Evolutionary conservation across 805 yeast species (phyloP).

Genomic region (Limtongia smithiae): DNA sequence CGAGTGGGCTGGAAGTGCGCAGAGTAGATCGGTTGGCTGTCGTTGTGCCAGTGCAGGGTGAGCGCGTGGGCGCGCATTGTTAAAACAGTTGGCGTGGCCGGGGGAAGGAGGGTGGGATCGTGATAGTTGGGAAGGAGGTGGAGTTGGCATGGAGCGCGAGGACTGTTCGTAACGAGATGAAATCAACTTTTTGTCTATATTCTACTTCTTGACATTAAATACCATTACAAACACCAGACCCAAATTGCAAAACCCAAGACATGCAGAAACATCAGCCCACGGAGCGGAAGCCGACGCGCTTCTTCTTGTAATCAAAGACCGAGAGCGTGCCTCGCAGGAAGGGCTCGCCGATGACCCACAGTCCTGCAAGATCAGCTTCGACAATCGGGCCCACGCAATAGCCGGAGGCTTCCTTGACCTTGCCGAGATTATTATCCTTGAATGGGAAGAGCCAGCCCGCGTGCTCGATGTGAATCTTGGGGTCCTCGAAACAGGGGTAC

Average conservation of each 20-base stretch:
- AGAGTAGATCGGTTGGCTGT: conserved; percentile 42
- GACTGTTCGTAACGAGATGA: no score
- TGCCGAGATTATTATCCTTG: conserved; percentile 21
- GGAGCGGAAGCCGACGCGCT: conserved; percentile 20
- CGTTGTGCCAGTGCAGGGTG: conserved; percentile 44
- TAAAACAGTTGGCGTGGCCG: neutral
- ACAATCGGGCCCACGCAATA: conserved; percentile 27
- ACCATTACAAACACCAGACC: no score
- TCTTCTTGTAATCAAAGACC: conserved; percentile 21
- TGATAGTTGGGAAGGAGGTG: no score
- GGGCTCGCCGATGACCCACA: conserved; percentile 29
- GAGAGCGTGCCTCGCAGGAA: conserved; percentile 21
- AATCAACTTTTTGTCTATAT: no score
- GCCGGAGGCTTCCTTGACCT: conserved; percentile 27
- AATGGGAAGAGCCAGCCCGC: conserved; percentile 28
- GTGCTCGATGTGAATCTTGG: conserved; percentile 25
- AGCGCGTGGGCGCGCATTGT: conserved; percentile 39
- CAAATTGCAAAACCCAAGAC: no score
- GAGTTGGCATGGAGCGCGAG: no score
- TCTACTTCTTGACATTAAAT: no score
- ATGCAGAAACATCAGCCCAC: no score
- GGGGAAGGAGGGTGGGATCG: no score
- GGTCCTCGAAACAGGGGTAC: conserved; percentile 26
- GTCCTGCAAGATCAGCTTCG: conserved; percentile 27
- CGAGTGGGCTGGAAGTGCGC: conserved; percentile 39